Base-by-base conservation (phyloP, 371 early-diverging fungal genomes). In the Fennellomyces sp. region DNA sequence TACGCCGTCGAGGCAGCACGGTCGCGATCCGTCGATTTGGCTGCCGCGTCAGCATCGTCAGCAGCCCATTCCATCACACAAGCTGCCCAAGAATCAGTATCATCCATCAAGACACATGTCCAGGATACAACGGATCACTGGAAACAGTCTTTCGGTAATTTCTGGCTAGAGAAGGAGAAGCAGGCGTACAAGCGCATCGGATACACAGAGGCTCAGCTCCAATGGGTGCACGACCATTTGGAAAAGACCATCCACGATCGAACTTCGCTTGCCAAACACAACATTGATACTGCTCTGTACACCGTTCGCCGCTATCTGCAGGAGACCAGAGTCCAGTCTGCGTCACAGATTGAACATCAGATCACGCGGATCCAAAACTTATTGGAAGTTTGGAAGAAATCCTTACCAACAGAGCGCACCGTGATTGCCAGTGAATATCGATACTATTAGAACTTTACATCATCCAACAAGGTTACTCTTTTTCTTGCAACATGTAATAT, bases 171-270 rank as follows among this genome's bases (percentile, higher is more conserved):
- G 35, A 68, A 72, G 51, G 66, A 78, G 42, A 33, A 58, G 8
- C 68, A 78, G 21, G 69, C 71, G 0, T 75, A 67, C 19, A 56
- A 63, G 10, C 70, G 69, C 47, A 52, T 78, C 27, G 80, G 76
- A 5, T 80, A 80, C 36, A 72, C 80, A 8, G 73, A 80, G 54
- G 68, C 74, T 7, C 77, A 80, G 19, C 61, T 80, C 17, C 60
- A 80, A 25, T 73, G 75, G 73, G 47, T 80, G 11, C 63, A 74
- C 29, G 66, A 72, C 30, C 69, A 74, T 36, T 64, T 80, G 7
- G 56, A 65, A 8, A 58, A 63, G 26, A 66, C 69, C 5, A 68
- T 80, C 62, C 31, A 47, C 17, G 63, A 70, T 33, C 62, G 66
- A 45, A 54, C 51, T n/a, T 52, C 70, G 7, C 36, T 69, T 6